Evolutionary conservation across 768 basidiomycete genomes (phyloP), one percentile per base, ranked within the genome.

Genomic region (Xanthoconium stramineum): DNA sequence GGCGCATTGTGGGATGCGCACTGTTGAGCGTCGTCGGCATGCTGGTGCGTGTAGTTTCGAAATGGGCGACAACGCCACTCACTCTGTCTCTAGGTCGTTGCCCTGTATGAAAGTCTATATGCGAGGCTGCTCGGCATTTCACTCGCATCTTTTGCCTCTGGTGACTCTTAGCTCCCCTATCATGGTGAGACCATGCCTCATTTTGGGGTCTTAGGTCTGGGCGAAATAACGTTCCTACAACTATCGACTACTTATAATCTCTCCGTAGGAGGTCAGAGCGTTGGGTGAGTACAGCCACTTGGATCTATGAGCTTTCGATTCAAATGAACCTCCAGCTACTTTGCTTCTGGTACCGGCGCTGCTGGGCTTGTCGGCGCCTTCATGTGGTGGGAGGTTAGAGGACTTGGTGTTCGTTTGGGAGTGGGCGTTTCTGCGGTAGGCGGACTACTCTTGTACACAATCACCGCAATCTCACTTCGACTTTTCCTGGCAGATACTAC

Each of bases 161-260:
- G 89, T 87, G 61, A 43, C 28, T n/a, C 59, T 29, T 12, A 49
- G 24, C 49, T 56, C 35, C 24, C 56, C 33, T 32, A 40, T 51
- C 12, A 10, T 50, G 20, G 32, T 38, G 30, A 4, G 43, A n/a
- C 45, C 7, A 8, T 17, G 14, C 29, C 55, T 70, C 32, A 61
- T 32, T 17, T n/a, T 53, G 24, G 24, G 24, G 4, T 29, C 29
- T 39, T 56, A 91, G 91, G 96, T 10, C 76, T 99, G 10, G 97
- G 97, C 19, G 97, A 99, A 71, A 71, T 98, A 52, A 97, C 95
- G 1, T 98, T 93, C 69, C 76, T 98, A 2, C 96, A 98, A 74
- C 75, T 95, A n/a, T 94, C 92, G 0, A 92, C 89, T 3, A 86
- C 86, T 1, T 93, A 80, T 56, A 86, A 80, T 43, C 86, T 86